A percentile compares a stretch with the other conserved stretches of the same genome.
Conservation (phyloP, 805 yeast species). For the Pichia eremophila region DNA sequence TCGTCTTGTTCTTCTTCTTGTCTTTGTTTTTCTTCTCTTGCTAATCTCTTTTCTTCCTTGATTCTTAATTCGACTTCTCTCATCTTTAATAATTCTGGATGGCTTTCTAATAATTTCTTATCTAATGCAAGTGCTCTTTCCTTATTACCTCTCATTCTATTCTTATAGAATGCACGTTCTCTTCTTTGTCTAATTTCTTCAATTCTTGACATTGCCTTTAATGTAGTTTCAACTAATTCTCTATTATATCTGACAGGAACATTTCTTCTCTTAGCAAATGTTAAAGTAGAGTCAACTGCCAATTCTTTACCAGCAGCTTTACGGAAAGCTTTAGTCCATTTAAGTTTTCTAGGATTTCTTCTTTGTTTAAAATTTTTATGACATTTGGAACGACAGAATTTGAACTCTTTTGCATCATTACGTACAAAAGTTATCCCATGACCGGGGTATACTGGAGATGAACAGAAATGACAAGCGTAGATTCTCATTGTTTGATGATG, state of each 20-base stretch:
- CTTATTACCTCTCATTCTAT: conserved; percentile 97
- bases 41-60: conserved; percentile 56
- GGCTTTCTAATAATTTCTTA: conserved; percentile 75
- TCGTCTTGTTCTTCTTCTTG: conserved; percentile 39
- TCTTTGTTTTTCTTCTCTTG: conserved; percentile 38
- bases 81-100: conserved; percentile 84
- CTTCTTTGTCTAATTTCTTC: conserved; percentile 94
- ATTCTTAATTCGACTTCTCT: conserved; percentile 88
- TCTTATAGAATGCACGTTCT: conserved; percentile 97
- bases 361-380: conserved; percentile 96
- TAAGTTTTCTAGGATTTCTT: conserved; percentile 95
- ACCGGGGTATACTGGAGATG: conserved; percentile 90
- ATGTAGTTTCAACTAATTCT: conserved; percentile 87
- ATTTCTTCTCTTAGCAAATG: conserved; percentile 95
- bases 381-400: conserved; percentile 96
- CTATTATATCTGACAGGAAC: conserved; percentile 97
- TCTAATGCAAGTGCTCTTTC: conserved; percentile 79
- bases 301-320: conserved; percentile 98
- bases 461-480: conserved; percentile 90
- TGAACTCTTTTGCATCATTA: conserved; percentile 94
- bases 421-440: conserved; percentile 97
- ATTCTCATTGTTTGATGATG: conserved; percentile 52
- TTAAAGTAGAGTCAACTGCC: conserved; percentile 92
- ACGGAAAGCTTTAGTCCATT: conserved; percentile 98
- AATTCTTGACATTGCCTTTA: conserved; percentile 90